Percentiles rank a stretch among this genome's conserved stretches.
Conservation (phyloP, 2,329 filamentous ascomycete species). For the Cadophora luteo-olivacea region DNA sequence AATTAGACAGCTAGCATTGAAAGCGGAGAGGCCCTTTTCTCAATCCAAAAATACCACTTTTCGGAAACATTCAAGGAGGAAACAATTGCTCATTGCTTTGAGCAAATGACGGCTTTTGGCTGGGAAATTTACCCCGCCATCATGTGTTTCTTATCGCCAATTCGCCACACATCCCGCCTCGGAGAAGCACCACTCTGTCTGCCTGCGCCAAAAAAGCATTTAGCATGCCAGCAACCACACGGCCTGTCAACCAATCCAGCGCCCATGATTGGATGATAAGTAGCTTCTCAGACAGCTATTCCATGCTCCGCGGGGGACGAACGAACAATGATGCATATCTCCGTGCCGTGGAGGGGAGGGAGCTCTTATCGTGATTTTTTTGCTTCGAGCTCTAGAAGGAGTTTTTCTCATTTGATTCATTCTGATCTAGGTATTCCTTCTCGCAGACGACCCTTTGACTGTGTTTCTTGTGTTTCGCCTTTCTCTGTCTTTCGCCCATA, state of each 20-base stretch:
- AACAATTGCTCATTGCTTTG: no score
- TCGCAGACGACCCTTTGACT: neutral
- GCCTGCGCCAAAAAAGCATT: constrained; percentile 9
- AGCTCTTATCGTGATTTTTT: constrained; percentile 19
- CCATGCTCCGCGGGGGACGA: constrained; percentile 10
- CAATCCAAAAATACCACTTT: no score
- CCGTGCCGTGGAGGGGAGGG: constrained; percentile 12
- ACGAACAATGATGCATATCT: constrained; percentile 14
- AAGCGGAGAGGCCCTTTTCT: no score
- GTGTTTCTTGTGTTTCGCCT: neutral
- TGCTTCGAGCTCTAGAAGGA: neutral
- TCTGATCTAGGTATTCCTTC: neutral
- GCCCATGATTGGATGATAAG: neutral
- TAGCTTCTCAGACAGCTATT: neutral
- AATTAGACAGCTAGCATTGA: no score
- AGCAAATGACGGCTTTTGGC: neutral
- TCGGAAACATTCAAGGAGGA: no score
- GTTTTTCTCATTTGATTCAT: neutral
- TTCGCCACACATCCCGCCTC: constrained; percentile 10
- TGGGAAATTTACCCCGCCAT: neutral
- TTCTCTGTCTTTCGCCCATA: neutral
- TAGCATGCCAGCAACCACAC: neutral
- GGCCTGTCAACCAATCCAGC: constrained; percentile 8
- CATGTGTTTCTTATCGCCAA: neutral
- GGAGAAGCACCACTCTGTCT: constrained; percentile 24